These are phyloP conservation scores for Calonectria henricotiae DNA, from an alignment of 2,329 filamentous ascomycete genomes.

Conservation along the genomic window DNA sequence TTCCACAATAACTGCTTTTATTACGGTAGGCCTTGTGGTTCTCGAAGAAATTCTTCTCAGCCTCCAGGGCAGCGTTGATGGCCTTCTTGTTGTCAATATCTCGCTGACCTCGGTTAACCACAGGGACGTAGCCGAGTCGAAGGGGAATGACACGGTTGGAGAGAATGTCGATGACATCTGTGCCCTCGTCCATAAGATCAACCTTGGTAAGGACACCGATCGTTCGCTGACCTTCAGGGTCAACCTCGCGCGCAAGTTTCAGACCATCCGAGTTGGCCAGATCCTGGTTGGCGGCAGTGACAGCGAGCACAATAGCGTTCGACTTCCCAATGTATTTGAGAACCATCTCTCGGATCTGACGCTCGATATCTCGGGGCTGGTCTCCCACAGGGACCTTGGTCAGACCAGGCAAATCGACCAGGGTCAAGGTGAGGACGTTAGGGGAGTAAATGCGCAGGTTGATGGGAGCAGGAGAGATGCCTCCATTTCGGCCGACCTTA, in stretches of 20 bases:
- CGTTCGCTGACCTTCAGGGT: constrained; percentile 96
- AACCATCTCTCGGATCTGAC: constrained; percentile 98
- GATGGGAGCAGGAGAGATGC: constrained; percentile 97
- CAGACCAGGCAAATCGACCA: constrained; percentile 96
- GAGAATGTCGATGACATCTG: constrained; percentile 98
- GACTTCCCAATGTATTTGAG: constrained; percentile 98
- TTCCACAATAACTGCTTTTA: constrained; percentile 98
- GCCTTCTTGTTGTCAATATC: constrained; percentile 99
- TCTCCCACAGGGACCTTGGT: constrained; percentile 98
- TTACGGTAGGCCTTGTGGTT: constrained; percentile 99
- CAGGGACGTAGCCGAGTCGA: constrained; percentile 94
- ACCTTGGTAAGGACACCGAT: constrained; percentile 99
- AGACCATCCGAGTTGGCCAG: constrained; percentile 98
- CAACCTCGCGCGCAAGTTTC: constrained; percentile 96
- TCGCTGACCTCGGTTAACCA: constrained; percentile 97
- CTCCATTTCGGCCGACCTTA: constrained; percentile 96
- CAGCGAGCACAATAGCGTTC: constrained; percentile 97
- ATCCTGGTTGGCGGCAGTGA: constrained; percentile 97
- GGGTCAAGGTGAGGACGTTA: constrained; percentile 95
- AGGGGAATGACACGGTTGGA: constrained; percentile 97
- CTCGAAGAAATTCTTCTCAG: constrained; percentile 97
- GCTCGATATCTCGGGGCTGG: constrained; percentile 96
- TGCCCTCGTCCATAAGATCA: constrained; percentile 98
- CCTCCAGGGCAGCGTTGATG: constrained; percentile 91
- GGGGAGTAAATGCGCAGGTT: constrained; percentile 99